phyloP scores from a whole-genome alignment of 805 yeast species.

The Kodamaea sagamina region DNA sequence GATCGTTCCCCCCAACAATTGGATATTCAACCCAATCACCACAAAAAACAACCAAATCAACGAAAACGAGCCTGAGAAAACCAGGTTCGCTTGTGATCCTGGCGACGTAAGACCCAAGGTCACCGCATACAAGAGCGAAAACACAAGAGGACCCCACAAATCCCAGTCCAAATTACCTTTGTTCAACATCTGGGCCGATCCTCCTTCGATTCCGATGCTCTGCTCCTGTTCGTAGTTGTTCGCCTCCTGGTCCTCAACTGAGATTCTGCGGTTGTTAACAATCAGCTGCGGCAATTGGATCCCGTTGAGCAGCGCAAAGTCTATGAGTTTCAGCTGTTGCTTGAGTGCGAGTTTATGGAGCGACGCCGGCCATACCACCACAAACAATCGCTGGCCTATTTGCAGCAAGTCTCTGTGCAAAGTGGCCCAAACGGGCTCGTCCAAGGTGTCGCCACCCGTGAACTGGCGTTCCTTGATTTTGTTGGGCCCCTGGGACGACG shows the following conservation, averaged over 20 bases:
- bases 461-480: conserved; percentile 50
- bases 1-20: conserved; percentile 60
- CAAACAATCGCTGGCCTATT: conserved; percentile 37
- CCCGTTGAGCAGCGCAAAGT: conserved; percentile 39
- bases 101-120: conserved; percentile 50
- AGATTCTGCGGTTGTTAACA: conserved; percentile 25
- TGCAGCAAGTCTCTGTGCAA: conserved; percentile 42
- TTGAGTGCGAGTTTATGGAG: conserved; percentile 35
- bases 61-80: conserved; percentile 65
- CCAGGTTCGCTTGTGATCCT: conserved; percentile 44
- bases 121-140: conserved; percentile 57
- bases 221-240: conserved; percentile 24
- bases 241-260: conserved; percentile 25
- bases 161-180: conserved; percentile 53
- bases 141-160: conserved; percentile 71
- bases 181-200: conserved; percentile 12
- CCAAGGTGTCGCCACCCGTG: conserved; percentile 70
- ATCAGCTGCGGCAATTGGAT: conserved; percentile 38
- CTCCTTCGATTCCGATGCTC: conserved; percentile 18
- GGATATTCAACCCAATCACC: conserved; percentile 63
- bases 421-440: conserved; percentile 66
- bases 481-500: conserved; percentile 22
- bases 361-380: conserved; percentile 49
- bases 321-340: conserved; percentile 37
- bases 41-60: conserved; percentile 64